Evolutionary conservation across 176 grass and related monocot genomes (phyloP), one percentile per base, ranked within the genome.

Genomic region (Paspalum vaginatum): DNA sequence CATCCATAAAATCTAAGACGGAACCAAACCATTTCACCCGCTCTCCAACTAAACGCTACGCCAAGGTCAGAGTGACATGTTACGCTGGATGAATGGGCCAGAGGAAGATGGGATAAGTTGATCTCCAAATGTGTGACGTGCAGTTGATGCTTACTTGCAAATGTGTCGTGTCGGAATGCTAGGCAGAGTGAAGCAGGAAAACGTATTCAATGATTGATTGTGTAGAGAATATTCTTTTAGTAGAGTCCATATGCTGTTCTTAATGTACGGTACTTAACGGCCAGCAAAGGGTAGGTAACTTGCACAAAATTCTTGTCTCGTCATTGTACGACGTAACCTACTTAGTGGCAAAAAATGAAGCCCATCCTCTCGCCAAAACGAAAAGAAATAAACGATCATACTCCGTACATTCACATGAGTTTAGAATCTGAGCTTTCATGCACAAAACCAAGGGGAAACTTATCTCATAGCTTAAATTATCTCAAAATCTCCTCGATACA

Each of bases 191-290:
- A 54, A 27, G 27, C 8, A 54, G n/a, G 5, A 43, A 44, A 26
- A 24, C 67, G n/a, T 27, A 46, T 73, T 65, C 70, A 32, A 61
- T 68, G 62, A 75, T 45, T 43, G 65, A 51, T 44, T 51, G 32
- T 41, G 61, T 40, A 48, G 49, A 48, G 77, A 65, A 86, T 86
- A 86, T 86, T 6, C 83, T 26, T 18, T n/a, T 43, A 15, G 21
- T 5, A 60, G 53, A 53, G 26, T 24, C 49, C 48, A 74, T 73
- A 81, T 86, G 69, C 84, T 58, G 21, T 40, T 65, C 59, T 27
- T n/a, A n/a, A n/a, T n/a, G 0, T 4, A 8, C 37, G 24, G 40
- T 11, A 46, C 11, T 68, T 18, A 18, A 25, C 38, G 8, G 62
- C 22, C 43, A 5, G 9, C 7, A 9, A 24, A 9, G n/a, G 16